Conservation (phyloP, 345 rosid species). For the Erodium maritimum region DNA sequence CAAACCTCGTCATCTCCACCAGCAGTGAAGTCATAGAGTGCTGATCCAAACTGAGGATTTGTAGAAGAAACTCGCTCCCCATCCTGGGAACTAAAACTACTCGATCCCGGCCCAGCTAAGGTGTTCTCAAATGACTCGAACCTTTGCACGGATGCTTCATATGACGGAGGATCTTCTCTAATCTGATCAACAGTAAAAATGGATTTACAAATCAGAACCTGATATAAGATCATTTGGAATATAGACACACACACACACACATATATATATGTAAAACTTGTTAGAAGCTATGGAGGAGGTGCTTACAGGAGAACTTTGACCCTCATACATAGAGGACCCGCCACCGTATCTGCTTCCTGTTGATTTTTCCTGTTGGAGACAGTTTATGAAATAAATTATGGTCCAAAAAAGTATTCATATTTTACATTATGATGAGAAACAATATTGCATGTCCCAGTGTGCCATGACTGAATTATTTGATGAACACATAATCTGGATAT, state of each 20-base stretch:
- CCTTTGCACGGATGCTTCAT: slow-evolving; percentile 42
- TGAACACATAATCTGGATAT: not conserved
- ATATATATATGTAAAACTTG: not conserved
- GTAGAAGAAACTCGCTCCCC: slow-evolving; percentile 49
- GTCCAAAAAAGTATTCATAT: too few relatives aligned
- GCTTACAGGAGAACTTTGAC: slow-evolving; percentile 62
- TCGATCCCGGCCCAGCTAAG: slow-evolving; percentile 44
- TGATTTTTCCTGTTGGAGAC: slow-evolving; percentile 41
- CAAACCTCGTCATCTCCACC: slow-evolving; percentile 99
- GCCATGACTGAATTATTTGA: too few relatives aligned
- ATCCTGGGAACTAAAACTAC: slow-evolving; percentile 56
- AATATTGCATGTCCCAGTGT: not conserved
- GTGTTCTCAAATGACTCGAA: slow-evolving; percentile 74
- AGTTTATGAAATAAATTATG: slow-evolving; percentile 1
- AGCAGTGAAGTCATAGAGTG: slow-evolving; percentile 91
- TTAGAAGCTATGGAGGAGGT: not conserved
- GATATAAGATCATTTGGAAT: not conserved
- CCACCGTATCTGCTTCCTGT: slow-evolving; percentile 38
- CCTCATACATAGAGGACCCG: slow-evolving; percentile 44
- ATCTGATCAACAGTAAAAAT: slow-evolving; percentile 31
- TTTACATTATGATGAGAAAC: not conserved
- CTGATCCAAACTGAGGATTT: slow-evolving; percentile 62
- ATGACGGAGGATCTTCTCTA: slow-evolving; percentile 90
- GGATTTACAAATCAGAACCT: not conserved
- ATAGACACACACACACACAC: too few relatives aligned